A percentile compares a stretch with the other conserved stretches of the same genome.
These are phyloP conservation scores for Theobroma cacao DNA, from an alignment of 345 rosid genomes.

Conservation along the genomic window DNA sequence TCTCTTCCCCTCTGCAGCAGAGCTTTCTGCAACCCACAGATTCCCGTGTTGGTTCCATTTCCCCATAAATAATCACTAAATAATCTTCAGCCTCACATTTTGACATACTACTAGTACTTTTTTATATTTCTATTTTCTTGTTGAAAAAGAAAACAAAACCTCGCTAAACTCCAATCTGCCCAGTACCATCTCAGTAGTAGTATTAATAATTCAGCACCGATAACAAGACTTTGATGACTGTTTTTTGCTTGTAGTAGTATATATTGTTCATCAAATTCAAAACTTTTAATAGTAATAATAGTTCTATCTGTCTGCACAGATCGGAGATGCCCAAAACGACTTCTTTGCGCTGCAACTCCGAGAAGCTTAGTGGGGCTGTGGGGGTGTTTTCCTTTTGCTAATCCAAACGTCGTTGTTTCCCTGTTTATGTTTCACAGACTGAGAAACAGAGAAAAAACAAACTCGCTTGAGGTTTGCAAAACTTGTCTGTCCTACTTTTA, in stretches of 20 bases:
- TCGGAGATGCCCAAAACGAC: not conserved
- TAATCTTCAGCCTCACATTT: not conserved
- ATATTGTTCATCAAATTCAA: not conserved
- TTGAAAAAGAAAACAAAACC: too few species aligned
- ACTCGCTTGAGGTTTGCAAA: not conserved
- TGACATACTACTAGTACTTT: not conserved
- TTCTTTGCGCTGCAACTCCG: not conserved
- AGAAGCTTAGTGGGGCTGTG: not conserved
- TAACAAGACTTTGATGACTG: not conserved
- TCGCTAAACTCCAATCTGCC: not conserved
- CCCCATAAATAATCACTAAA: not conserved
- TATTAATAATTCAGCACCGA: not conserved
- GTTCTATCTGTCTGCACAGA: not conserved
- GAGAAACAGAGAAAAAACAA: not conserved
- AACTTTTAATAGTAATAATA: not conserved
- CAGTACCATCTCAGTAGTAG: too few species aligned
- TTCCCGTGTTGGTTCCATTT: conserved; percentile 21
- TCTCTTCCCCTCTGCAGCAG: not conserved
- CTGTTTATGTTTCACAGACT: not conserved
- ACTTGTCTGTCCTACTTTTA: not conserved
- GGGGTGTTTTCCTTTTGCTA: not conserved
- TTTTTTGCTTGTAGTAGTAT: not conserved
- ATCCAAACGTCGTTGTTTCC: conserved; percentile 2
- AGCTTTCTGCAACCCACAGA: conserved; percentile 8
- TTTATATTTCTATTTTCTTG: not conserved